Conservation (phyloP, 2,329 filamentous ascomycete species). For the Fusarium transvaalense region DNA sequence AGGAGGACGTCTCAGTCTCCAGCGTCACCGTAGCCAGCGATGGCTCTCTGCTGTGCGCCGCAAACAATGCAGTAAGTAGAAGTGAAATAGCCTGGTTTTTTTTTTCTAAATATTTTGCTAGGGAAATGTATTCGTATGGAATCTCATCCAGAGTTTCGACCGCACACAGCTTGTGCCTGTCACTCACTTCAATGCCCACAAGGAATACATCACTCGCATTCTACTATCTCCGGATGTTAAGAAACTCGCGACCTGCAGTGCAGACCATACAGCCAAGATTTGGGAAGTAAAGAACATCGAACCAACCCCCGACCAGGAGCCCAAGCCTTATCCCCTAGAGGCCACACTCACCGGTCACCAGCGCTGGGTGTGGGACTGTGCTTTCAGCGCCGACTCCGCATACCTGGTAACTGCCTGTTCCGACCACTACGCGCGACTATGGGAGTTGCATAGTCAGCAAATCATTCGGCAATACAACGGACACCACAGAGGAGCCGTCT, state of each 20-base stretch:
- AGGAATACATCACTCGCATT: conserved; percentile 92
- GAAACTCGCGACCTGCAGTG: conserved; percentile 92
- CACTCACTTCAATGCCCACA: conserved; percentile 90
- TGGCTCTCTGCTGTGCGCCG: conserved; percentile 90
- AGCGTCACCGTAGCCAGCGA: conserved; percentile 97
- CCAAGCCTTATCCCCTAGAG: conserved; percentile 80
- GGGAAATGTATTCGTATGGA: conserved; percentile 98
- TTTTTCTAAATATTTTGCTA: conserved; percentile 55
- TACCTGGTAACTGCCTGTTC: conserved; percentile 94
- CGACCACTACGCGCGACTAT: conserved; percentile 91
- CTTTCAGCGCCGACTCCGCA: conserved; percentile 91
- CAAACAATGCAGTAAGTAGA: conserved; percentile 83
- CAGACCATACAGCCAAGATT: conserved; percentile 94
- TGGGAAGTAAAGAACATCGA: conserved; percentile 88
- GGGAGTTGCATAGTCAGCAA: conserved; percentile 87
- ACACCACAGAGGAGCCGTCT: conserved; percentile 91
- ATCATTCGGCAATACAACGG: conserved; percentile 97
- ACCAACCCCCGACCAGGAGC: conserved; percentile 56
- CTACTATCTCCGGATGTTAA: conserved; percentile 93
- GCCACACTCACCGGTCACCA: conserved; percentile 91
- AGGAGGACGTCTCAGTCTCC: conserved; percentile 92
- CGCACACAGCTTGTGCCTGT: conserved; percentile 87
- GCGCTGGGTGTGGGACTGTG: conserved; percentile 98
- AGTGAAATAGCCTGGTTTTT: not conserved
- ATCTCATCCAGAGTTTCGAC: conserved; percentile 85